Evolutionary conservation across 768 basidiomycete species (phyloP), one percentile per base, ranked within the genome.

Genomic region (Psilocybe tampanensis): DNA sequence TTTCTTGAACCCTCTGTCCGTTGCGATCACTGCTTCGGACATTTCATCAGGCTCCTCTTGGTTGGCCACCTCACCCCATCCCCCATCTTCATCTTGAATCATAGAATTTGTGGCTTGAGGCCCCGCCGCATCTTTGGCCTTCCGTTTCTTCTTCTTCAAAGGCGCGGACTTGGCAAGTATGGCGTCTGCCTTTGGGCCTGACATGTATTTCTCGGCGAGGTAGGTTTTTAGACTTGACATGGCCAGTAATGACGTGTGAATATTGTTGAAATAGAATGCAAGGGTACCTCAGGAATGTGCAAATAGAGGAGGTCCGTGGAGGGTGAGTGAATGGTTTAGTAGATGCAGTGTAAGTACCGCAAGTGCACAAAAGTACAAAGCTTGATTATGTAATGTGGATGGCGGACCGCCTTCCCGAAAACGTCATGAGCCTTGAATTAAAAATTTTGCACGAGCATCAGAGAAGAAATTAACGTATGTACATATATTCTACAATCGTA

Each of bases 131-230:
- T 62, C 62, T 8, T 67, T 69, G 12, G 71, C 79, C 71, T 89
- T 90, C 51, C 86, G 81, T 73, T 90, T 93, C 80, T 92, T 93
- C 76, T 89, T 91, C 72, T 88, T 89, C 68, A 80, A 81, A 0
- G 76, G 74, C 2, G 74, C 77, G 0, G 82, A 70, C 44, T 85
- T 84, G 3, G 94, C 79, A 8, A 98, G 80, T 60, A 98, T 98
- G 6, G 94, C 95, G 63, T 98, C 96, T 2, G 95, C 94, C 66
- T 98, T 98, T 0, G 93, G 86, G 1, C 96, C 96, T 5, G 94
- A 88, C 95, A 98, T 96, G 76, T 98, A 98, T 60, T 92, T 93
- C 61, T 88, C 83, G 0, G 93, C 93, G 17, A 95, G 82, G 70
- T 95, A 95, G 21, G 91, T 79, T 70, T 94, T 88, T 76, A 95